Percentiles rank a stretch among this genome's conserved stretches.
Conservation (phyloP, 1,139 yeast species). For the Nematodospora anomalae region DNA sequence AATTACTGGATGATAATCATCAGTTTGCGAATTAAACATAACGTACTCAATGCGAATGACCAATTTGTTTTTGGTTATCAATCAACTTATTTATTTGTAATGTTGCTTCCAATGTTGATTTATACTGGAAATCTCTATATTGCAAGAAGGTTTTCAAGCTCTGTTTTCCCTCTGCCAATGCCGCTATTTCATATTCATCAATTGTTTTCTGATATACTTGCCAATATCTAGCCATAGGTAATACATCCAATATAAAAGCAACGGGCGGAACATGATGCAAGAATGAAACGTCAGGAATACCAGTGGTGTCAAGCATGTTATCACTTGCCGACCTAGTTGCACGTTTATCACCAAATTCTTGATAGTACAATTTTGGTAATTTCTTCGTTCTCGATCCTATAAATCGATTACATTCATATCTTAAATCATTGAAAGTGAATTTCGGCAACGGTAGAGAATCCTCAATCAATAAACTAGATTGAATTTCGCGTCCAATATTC, state of each 20-base stretch:
- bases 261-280: constrained; percentile 19
- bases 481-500: constrained; percentile 27
- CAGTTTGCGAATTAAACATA: too few species aligned
- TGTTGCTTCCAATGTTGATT: constrained; percentile 13
- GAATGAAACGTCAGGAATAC: constrained; percentile 29
- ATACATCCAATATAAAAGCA: constrained; percentile 29
- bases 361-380: constrained; percentile 20
- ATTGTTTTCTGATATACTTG: constrained; percentile 31
- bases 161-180: constrained; percentile 16
- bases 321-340: constrained; percentile 10
- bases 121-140: constrained; percentile 40
- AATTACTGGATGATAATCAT: too few species aligned
- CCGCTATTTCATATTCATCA: constrained; percentile 25
- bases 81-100: too few species aligned
- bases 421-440: constrained; percentile 18
- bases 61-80: too few species aligned
- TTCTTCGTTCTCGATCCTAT: constrained; percentile 29
- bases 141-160: constrained; percentile 30
- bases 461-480: constrained; percentile 3
- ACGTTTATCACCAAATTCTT: constrained; percentile 5
- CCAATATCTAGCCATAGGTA: constrained; percentile 40
- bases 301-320: constrained; percentile 18
- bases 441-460: constrained; percentile 6
- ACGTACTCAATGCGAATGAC: too few species aligned
- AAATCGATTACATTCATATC: constrained; percentile 19